A percentile compares a stretch with the other conserved stretches of the same genome.
Conservation (phyloP, 2,329 filamentous ascomycete species). For the Colletotrichum spaethianum region DNA sequence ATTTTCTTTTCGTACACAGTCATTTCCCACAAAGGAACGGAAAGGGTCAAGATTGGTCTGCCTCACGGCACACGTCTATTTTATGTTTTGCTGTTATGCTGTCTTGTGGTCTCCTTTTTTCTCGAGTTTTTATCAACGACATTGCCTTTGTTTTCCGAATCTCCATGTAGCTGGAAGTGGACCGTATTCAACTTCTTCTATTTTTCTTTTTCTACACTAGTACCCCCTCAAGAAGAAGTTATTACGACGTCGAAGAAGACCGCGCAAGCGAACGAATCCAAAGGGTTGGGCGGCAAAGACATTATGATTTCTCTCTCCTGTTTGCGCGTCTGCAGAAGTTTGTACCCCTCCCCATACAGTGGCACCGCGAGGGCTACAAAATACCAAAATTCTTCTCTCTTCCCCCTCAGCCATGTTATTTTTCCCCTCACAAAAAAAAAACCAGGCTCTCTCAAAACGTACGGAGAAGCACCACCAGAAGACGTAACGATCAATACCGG, state of each 20-base stretch:
- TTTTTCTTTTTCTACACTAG: neutral
- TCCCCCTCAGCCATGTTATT: neutral
- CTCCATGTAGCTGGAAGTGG: slow-evolving; percentile 8
- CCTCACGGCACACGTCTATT: slow-evolving; percentile 53
- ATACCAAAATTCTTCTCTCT: neutral
- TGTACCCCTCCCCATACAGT: neutral
- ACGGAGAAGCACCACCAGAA: neutral
- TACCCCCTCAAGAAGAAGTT: slow-evolving; percentile 31
- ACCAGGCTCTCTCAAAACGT: neutral
- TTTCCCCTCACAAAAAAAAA: neutral
- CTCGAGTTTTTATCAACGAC: neutral
- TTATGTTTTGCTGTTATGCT: slow-evolving; percentile 42
- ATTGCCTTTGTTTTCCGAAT: slow-evolving; percentile 7
- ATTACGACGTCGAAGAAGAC: slow-evolving; percentile 28
- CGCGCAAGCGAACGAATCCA: slow-evolving; percentile 31
- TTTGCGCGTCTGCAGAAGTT: neutral
- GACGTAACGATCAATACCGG: neutral
- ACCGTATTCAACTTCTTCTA: neutral
- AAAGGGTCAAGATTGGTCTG: slow-evolving; percentile 52
- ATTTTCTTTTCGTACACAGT: slow-evolving; percentile 38
- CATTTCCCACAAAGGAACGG: slow-evolving; percentile 39
- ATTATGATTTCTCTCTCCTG: slow-evolving; percentile 6
- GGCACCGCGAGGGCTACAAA: slow-evolving; percentile 25
- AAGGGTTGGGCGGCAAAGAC: slow-evolving; percentile 31
- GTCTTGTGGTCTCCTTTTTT: slow-evolving; percentile 2